A percentile compares a stretch with the other conserved stretches of the same genome.
Evolutionary conservation across 768 basidiomycete genomes (phyloP).

Genomic region (Dacryopinax spathularia): DNA sequence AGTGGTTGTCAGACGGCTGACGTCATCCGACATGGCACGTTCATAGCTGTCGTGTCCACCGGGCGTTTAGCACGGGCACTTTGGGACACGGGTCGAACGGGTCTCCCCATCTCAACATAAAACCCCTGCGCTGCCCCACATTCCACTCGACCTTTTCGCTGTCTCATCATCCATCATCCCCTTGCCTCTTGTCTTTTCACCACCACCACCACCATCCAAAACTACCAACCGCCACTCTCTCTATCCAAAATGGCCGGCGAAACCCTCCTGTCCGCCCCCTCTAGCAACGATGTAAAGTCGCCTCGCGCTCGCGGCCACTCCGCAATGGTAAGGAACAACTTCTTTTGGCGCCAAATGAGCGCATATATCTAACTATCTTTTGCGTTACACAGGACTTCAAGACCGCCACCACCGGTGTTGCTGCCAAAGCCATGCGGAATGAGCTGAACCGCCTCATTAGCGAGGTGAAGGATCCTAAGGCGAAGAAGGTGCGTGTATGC

Average conservation of each 20-base stretch:
- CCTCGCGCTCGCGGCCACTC: constrained; percentile 18
- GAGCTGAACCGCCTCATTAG: constrained; percentile 89
- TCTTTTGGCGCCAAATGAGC: background rate
- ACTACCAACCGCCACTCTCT: background rate
- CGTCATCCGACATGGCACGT: constrained; percentile 4
- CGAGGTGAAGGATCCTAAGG: constrained; percentile 61
- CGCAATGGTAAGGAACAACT: constrained; percentile 18
- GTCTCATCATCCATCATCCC: background rate
- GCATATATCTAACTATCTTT: background rate
- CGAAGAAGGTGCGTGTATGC: constrained; percentile 53
- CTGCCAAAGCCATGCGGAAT: constrained; percentile 94
- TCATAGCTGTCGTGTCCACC: background rate
- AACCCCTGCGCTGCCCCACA: background rate
- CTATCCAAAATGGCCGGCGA: background rate
- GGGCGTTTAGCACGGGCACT: too few relatives aligned
- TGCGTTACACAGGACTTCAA: constrained; percentile 50
- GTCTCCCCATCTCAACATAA: background rate
- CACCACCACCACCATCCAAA: background rate
- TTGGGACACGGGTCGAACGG: too few relatives aligned
- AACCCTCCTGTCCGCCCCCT: constrained; percentile 9
- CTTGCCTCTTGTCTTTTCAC: background rate
- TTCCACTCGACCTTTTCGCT: background rate
- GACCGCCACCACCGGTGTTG: constrained; percentile 89
- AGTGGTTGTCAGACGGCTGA: background rate
- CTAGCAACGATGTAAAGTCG: constrained; percentile 13